Conservation (phyloP, 1,284 basidiomycete species). For the Leccinum solheimii region DNA sequence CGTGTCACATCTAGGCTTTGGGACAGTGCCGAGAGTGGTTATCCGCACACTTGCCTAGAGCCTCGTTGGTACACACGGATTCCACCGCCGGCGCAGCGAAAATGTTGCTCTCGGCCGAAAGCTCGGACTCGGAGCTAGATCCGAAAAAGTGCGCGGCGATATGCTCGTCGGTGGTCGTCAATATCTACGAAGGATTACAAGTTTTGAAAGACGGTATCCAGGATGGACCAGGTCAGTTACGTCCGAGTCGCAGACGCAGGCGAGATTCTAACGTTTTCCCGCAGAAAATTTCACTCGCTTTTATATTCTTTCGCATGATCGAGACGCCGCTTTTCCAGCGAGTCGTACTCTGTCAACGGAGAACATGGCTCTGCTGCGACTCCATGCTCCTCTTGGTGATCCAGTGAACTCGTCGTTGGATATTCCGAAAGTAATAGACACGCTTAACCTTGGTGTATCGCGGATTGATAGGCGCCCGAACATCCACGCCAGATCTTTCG, state of each 20-base stretch:
- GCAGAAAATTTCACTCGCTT: slow-evolving; percentile 68
- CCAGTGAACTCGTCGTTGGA: slow-evolving; percentile 7
- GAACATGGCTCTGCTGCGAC: slow-evolving; percentile 43
- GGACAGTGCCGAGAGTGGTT: slow-evolving; percentile 74
- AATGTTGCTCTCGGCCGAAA: slow-evolving; percentile 39
- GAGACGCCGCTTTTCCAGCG: slow-evolving; percentile 30
- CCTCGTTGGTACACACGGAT: slow-evolving; percentile 50
- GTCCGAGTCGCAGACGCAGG: neutral
- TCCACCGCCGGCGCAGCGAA: slow-evolving; percentile 73
- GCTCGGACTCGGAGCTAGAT: slow-evolving; percentile 25
- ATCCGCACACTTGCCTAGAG: slow-evolving; percentile 50
- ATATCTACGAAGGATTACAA: slow-evolving; percentile 56
- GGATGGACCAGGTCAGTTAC: slow-evolving; percentile 49
- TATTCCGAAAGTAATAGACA: slow-evolving; percentile 18
- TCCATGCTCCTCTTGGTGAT: slow-evolving; percentile 21
- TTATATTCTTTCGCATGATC: slow-evolving; percentile 48
- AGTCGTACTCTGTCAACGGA: slow-evolving; percentile 13
- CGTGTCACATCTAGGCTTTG: slow-evolving; percentile 51
- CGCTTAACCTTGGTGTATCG: slow-evolving; percentile 31
- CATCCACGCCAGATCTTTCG: slow-evolving; percentile 47
- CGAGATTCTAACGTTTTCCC: neutral
- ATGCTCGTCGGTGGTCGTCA: slow-evolving; percentile 63
- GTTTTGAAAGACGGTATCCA: slow-evolving; percentile 63
- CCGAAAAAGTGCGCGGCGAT: slow-evolving; percentile 63
- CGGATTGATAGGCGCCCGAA: slow-evolving; percentile 68